Evolutionary conservation across 441 rosid species (phyloP), one percentile per base, ranked within the genome.

Genomic region (Jatropha multifida): DNA sequence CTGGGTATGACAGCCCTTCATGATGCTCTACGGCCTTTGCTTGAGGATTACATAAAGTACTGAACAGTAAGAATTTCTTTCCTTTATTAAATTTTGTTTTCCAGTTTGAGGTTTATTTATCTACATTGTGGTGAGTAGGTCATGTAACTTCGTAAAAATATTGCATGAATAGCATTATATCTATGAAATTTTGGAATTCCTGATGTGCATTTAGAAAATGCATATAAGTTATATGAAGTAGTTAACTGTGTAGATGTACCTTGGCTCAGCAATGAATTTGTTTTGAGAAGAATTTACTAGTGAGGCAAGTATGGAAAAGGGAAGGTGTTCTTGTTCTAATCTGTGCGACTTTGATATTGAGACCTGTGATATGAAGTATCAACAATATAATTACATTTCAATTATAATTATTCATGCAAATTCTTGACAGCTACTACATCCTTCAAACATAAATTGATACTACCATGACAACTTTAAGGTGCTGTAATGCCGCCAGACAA

Each of bases 1-100:
- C 86, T 93, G 27, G 98, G 99, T 71, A 92, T 93, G 98, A 87
- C 86, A 4, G 83, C 89, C 73, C 97, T 95, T 70, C 88, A 88
- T 75, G 87, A 90, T 75, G 88, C 86, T 77, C 96, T 95, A 48
- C 85, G 76, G 68, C 97, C 97, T 78, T 73, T 80, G 68, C 84
- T 93, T 55, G 95, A 90, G 85, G 88, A 83, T 75, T 85, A 86
- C 82, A 85, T 88, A 78, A 83, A 63, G 81, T 78, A 32, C 77
- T 89, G 76, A 89, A 84, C 71, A 88, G 99, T 95, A 80, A 82
- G 86, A 37, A 66, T 54, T 37, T 40, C 48, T 65, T 64, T 63
- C 49, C 51, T 13, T 72, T 40, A 26, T 32, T 12, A 62, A 11
- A 56, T 23, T 64, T 42, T 77, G 42, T 63, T 67, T 44, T 59